A percentile compares a stretch with the other conserved stretches of the same genome.
Conservation (phyloP, 2,329 filamentous ascomycete genomes). For the Aspergillus quadrilineatus region DNA sequence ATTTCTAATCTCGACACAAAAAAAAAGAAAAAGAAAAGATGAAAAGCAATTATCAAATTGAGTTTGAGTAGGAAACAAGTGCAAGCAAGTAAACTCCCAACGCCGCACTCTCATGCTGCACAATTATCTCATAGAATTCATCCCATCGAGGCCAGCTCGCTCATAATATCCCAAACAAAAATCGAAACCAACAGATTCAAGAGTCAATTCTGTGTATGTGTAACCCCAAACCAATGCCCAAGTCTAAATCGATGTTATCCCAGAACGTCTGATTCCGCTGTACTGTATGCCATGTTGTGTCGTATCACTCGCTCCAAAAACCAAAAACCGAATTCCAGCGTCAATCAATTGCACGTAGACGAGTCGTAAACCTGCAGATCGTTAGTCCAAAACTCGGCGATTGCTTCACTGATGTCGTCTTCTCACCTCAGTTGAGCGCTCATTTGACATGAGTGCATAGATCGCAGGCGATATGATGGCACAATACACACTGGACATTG, state of each 20-base stretch:
- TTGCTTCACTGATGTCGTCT: not conserved
- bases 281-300: not conserved
- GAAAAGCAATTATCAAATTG: not conserved
- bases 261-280: not conserved
- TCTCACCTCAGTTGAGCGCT: constrained; percentile 2
- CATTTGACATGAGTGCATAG: constrained; percentile 32
- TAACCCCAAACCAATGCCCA: not conserved
- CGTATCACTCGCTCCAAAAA: not conserved
- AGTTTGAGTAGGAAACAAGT: not conserved
- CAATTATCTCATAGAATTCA: not conserved
- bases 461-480: constrained; percentile 33
- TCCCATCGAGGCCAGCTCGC: not conserved
- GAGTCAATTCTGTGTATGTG: not conserved
- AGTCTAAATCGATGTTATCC: not conserved
- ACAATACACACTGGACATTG: constrained; percentile 35
- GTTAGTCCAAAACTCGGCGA: not conserved
- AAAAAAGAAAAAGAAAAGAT: not conserved
- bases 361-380: not conserved
- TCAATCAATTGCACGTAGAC: not conserved
- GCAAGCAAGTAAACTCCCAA: not conserved
- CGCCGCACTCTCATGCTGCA: not conserved
- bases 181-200: not conserved
- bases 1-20: not conserved
- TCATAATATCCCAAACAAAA: not conserved
- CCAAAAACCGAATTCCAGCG: not conserved